phyloP scores from a whole-genome alignment of 1,284 basidiomycete species.

The Pseudomicrostroma phylloplanum region DNA sequence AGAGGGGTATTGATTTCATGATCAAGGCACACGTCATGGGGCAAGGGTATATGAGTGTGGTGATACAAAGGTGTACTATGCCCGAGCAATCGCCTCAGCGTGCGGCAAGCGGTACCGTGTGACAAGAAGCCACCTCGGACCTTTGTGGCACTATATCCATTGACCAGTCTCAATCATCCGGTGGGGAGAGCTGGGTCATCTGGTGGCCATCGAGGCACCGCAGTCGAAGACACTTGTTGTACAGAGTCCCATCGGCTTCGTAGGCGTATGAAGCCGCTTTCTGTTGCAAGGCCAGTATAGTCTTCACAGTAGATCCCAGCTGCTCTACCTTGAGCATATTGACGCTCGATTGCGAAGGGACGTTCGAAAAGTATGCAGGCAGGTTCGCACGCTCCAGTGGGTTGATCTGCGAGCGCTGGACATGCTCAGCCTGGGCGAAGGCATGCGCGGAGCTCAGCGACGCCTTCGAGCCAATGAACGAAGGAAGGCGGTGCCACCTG shows the following conservation, averaged over 20 bases:
- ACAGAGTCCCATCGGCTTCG: conserved; percentile 34
- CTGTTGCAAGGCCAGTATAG: conserved; percentile 37
- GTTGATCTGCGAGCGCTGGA: conserved; percentile 16
- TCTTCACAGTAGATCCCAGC: conserved; percentile 31
- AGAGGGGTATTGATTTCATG: too few species aligned
- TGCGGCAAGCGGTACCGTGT: too few species aligned
- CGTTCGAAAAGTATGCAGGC: conserved; percentile 24
- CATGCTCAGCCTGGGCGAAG: background rate
- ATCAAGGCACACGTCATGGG: too few species aligned
- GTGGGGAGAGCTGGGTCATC: conserved; percentile 17
- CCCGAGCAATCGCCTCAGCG: too few species aligned
- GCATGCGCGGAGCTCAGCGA: conserved; percentile 8
- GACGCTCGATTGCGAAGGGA: conserved; percentile 30
- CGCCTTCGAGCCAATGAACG: conserved; percentile 21
- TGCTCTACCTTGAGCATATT: conserved; percentile 41
- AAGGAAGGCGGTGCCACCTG: conserved; percentile 34
- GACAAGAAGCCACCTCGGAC: too few species aligned
- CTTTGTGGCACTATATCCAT: too few species aligned
- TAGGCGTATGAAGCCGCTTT: conserved; percentile 29
- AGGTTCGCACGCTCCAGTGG: conserved; percentile 29
- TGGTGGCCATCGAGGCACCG: conserved; percentile 35
- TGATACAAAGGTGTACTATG: too few species aligned
- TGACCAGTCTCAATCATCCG: too few species aligned
- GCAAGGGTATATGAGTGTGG: too few species aligned
- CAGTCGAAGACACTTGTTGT: conserved; percentile 40